Conservation (phyloP, 1,284 basidiomycete species). For the Quambalaria eucalypti region DNA sequence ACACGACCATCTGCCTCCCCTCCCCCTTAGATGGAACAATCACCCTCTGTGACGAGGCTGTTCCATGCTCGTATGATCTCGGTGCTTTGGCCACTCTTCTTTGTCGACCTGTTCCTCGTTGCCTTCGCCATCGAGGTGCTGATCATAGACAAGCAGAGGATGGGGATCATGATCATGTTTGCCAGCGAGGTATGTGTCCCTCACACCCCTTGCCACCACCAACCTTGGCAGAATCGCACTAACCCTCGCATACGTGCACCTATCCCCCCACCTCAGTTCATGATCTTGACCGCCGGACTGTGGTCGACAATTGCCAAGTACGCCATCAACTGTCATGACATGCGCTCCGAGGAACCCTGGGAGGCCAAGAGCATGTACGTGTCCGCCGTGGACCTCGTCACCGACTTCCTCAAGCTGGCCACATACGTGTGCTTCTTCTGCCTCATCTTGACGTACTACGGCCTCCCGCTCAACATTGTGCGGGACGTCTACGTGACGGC, state of each 20-base stretch:
- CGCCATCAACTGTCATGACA: conserved; percentile 70
- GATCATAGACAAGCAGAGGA: conserved; percentile 41
- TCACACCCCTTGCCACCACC: neutral
- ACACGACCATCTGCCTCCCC: neutral
- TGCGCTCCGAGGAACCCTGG: conserved; percentile 56
- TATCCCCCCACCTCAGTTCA: conserved; percentile 48
- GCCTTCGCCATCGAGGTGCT: conserved; percentile 60
- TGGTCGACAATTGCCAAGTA: conserved; percentile 76
- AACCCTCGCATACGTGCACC: no score
- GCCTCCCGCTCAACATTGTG: conserved; percentile 90
- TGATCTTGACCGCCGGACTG: conserved; percentile 74
- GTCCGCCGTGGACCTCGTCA: conserved; percentile 87
- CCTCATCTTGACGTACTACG: conserved; percentile 83
- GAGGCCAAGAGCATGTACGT: conserved; percentile 95
- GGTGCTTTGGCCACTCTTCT: conserved; percentile 63
- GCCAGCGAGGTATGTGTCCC: conserved; percentile 71
- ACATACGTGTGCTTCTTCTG: conserved; percentile 83
- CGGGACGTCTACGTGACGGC: conserved; percentile 93
- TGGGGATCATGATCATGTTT: conserved; percentile 74
- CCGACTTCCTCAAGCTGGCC: conserved; percentile 83
- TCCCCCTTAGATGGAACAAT: conserved; percentile 72
- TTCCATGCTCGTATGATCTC: conserved; percentile 77
- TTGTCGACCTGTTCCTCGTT: conserved; percentile 64
- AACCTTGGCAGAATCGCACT: neutral
- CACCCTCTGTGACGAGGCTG: conserved; percentile 66